phyloP scores from a whole-genome alignment of 768 basidiomycete genomes.

The Boletus tylopilopsis region DNA sequence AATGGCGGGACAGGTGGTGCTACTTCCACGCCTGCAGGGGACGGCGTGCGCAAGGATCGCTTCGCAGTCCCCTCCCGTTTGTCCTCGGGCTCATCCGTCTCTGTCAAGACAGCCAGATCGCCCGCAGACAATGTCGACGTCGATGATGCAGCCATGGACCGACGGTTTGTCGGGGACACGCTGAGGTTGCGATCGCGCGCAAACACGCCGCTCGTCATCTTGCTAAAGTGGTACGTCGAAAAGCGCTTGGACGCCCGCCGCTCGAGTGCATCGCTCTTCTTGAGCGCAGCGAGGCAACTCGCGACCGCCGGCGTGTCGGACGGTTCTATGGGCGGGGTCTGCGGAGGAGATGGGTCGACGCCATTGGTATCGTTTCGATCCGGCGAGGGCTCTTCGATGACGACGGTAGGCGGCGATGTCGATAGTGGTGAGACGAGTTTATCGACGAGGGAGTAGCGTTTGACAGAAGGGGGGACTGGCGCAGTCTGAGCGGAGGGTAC shows the following conservation, averaged over 20 bases:
- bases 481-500: conserved; percentile 20
- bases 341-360: conserved; percentile 29
- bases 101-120: conserved; percentile 71
- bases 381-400: conserved; percentile 35
- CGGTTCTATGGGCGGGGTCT: conserved; percentile 35
- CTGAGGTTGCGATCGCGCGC: conserved; percentile 46
- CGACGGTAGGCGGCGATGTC: conserved; percentile 44
- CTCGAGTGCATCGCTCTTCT: conserved; percentile 81
- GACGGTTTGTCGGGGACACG: conserved; percentile 58
- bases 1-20: conserved; percentile 44
- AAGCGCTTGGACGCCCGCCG: conserved; percentile 94
- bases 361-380: conserved; percentile 29
- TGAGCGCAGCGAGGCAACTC: conserved; percentile 81
- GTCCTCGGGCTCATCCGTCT: conserved; percentile 52
- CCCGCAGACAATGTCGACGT: conserved; percentile 51
- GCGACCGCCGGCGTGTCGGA: conserved; percentile 63
- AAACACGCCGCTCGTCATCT: conserved; percentile 69
- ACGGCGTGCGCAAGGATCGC: conserved; percentile 37
- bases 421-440: conserved; percentile 49
- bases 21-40: conserved; percentile 19
- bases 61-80: conserved; percentile 15
- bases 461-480: conserved; percentile 61
- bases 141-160: conserved; percentile 61
- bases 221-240: conserved; percentile 90
- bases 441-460: conserved; percentile 78